Conservation (phyloP, 2,329 filamentous ascomycete genomes). For the Penicillium sp. region DNA sequence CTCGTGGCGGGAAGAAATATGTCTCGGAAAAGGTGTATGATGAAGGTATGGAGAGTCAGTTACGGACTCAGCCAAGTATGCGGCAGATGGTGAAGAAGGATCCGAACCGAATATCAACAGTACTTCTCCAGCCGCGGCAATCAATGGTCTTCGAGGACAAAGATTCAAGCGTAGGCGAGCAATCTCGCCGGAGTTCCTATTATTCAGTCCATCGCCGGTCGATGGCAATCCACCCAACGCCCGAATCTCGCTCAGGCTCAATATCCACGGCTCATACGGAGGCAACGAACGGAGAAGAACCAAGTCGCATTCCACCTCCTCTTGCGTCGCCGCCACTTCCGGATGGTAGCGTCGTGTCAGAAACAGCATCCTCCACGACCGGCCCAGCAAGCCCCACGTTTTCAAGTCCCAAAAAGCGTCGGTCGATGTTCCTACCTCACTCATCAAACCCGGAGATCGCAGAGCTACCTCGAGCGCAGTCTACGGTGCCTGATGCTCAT, state of each 20-base stretch:
- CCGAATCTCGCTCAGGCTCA: conserved; percentile 36
- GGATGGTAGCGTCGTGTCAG: conserved; percentile 20
- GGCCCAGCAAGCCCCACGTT: conserved; percentile 27
- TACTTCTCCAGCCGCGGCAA: conserved; percentile 34
- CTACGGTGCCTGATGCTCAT: conserved; percentile 32
- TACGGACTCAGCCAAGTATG: conserved; percentile 35
- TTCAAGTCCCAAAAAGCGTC: conserved; percentile 32
- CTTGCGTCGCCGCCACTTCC: conserved; percentile 11
- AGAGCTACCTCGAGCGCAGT: conserved; percentile 26
- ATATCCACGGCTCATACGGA: conserved; percentile 36
- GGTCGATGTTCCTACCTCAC: conserved; percentile 30
- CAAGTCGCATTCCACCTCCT: conserved; percentile 26
- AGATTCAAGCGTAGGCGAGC: conserved; percentile 29
- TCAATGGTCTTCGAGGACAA: conserved; percentile 31
- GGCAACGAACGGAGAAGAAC: conserved; percentile 19
- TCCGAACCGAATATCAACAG: conserved; percentile 37
- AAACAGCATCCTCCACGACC: conserved; percentile 21
- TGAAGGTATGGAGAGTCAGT: conserved; percentile 32
- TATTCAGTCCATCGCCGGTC: conserved; percentile 37
- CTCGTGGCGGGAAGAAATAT: conserved; percentile 51
- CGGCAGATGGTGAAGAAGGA: conserved; percentile 43
- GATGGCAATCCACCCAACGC: conserved; percentile 22
- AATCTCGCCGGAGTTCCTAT: conserved; percentile 36
- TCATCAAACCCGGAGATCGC: conserved; percentile 24
- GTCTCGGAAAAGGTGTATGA: conserved; percentile 42